These are phyloP conservation scores for Arabis alpina DNA, from an alignment of 345 rosid genomes.

Conservation along the genomic window DNA sequence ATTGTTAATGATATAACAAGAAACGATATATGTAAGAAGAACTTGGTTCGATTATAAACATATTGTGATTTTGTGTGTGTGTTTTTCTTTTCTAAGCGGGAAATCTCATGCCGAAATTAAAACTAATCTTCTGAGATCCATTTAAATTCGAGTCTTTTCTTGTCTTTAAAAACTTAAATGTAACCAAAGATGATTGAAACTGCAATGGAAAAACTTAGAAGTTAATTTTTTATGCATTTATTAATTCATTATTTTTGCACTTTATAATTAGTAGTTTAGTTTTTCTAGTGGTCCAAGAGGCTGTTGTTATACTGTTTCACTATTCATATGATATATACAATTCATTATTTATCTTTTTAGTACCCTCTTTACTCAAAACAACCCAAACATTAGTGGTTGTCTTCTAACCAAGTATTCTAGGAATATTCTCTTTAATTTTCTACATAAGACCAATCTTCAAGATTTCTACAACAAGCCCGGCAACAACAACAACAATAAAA, in stretches of 20 bases:
- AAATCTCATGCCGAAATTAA: too few species aligned
- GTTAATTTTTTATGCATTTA: too few species aligned
- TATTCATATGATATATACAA: conserved; percentile 5
- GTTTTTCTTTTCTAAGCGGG: too few species aligned
- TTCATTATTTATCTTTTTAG: conserved; percentile 11
- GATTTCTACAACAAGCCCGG: conserved; percentile 40
- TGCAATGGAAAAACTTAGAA: too few species aligned
- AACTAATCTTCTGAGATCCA: too few species aligned
- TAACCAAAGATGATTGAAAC: too few species aligned
- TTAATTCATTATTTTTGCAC: not conserved
- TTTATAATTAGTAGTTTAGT: not conserved
- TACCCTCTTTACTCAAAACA: conserved; percentile 34
- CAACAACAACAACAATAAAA: conserved; percentile 4
- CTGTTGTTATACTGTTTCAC: conserved; percentile 14
- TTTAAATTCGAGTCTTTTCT: too few species aligned
- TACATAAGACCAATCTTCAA: conserved; percentile 36
- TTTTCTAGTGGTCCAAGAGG: not conserved
- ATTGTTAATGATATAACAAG: not conserved
- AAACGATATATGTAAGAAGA: not conserved
- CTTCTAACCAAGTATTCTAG: conserved; percentile 34
- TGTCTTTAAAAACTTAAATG: too few species aligned
- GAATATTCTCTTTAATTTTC: conserved; percentile 36
- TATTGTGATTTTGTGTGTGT: not conserved
- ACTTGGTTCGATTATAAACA: conserved; percentile 1
- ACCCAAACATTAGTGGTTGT: conserved; percentile 36